Percentiles rank a stretch among this genome's conserved stretches.
These are phyloP conservation scores for Lodderomyces orthopsilosis DNA, from an alignment of 1,139 yeast species.

Conservation along the genomic window DNA sequence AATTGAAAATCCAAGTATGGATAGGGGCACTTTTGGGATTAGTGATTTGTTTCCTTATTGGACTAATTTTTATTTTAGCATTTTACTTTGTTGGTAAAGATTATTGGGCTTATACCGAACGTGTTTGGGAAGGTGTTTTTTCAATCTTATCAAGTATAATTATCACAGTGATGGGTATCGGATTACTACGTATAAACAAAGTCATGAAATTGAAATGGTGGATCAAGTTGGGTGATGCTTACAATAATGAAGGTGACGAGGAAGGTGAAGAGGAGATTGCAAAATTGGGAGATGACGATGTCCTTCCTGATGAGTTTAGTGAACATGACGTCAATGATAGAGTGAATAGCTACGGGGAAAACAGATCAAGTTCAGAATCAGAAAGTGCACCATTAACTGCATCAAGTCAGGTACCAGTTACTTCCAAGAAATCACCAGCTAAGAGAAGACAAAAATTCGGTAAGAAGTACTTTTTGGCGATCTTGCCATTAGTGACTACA, in stretches of 20 bases:
- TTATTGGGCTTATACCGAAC: conserved; percentile 78
- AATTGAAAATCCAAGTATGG: conserved; percentile 74
- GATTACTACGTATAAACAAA: conserved; percentile 78
- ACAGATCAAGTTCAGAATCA: conserved; percentile 14
- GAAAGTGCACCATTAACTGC: conserved; percentile 14
- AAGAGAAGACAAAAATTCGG: conserved; percentile 16
- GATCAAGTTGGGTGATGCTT: conserved; percentile 45
- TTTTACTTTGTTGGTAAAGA: conserved; percentile 79
- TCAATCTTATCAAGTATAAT: conserved; percentile 76
- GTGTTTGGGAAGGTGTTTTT: conserved; percentile 90
- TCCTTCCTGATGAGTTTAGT: conserved; percentile 4
- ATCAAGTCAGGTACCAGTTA: conserved; percentile 1
- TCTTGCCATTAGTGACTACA: conserved; percentile 44
- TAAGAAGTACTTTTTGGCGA: conserved; percentile 36
- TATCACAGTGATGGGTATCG: conserved; percentile 87
- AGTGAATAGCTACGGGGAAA: conserved; percentile 12
- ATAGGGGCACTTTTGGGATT: conserved; percentile 74
- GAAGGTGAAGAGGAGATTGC: conserved; percentile 17
- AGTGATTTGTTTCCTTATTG: conserved; percentile 69
- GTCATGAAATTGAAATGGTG: conserved; percentile 52
- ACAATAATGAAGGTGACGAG: conserved; percentile 19
- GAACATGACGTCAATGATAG: background rate
- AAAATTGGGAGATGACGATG: conserved; percentile 14
- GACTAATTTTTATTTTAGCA: conserved; percentile 69
- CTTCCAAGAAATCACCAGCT: background rate